Evolutionary conservation across 495 filamentous ascomycete species (phyloP), one percentile per base, ranked within the genome.

Genomic region (Trichodelitschia bisporula): DNA sequence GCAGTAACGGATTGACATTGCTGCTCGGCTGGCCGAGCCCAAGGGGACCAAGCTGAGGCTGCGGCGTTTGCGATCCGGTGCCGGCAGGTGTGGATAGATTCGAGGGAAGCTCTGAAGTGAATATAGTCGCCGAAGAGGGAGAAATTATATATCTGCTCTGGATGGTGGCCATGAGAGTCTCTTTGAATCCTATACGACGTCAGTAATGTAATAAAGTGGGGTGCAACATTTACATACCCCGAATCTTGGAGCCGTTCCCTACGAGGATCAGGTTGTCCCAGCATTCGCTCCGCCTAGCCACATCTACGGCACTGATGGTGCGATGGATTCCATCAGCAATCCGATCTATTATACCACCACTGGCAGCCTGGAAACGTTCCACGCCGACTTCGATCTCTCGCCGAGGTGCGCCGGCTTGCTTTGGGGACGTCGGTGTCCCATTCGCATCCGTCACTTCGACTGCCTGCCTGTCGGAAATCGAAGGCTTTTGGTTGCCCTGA

Each of bases 31-130:
- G n/a, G 44, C 51, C 18, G 12, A 33, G 33, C 14, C 38, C 39
- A 23, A 50, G 48, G 1, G 39, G 43, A 23, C 66, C 65, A 14
- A 65, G 56, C 30, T 66, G 71, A 4, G 68, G 73, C 17, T 59
- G 66, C 0, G 86, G 86, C 0, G 86, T 97, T 47, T 82, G 84
- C 13, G 84, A 72, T 12, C 86, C 86, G 0, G 86, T 97, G 4
- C 77, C 82, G 21, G 69, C 60, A 8, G 86, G 86, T 0, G 86
- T 95, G 26, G 74, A 76, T 45, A 90, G 62, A 49, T 82, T 78
- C 1, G 77, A 86, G 13, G 82, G 82, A 19, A 97, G 66, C 51
- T 97, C 86, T 27, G 77, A 89, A 20, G 79, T 90, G 59, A 97
- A 97, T 43, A 95, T 95, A 20, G 82, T 92, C 15, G 74, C 80